These are phyloP conservation scores for Escallonia herrerae DNA, from an alignment of 129 eudicot species.

Conservation along the genomic window DNA sequence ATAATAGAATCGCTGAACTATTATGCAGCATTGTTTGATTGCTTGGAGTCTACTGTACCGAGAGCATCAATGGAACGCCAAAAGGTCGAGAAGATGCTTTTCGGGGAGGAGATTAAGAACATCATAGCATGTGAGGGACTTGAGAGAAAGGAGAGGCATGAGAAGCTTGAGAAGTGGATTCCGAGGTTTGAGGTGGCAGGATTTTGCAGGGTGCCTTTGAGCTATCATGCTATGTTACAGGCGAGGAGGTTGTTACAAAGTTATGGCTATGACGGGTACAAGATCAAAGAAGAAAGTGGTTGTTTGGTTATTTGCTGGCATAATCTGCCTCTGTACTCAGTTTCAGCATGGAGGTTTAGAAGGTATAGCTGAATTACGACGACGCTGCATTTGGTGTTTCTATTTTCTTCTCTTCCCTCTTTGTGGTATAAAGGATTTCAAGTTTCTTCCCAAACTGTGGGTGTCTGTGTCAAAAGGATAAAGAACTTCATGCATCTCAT, in stretches of 20 bases:
- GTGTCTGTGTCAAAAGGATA: constrained; percentile 24
- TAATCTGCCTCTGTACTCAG: constrained; percentile 58
- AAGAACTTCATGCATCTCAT: constrained; percentile 18
- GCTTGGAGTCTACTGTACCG: constrained; percentile 57
- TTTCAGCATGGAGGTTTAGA: constrained; percentile 74
- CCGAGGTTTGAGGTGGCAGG: constrained; percentile 67
- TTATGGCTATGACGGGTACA: constrained; percentile 51
- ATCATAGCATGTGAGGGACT: constrained; percentile 76
- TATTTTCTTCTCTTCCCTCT: not conserved
- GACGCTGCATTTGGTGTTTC: not conserved
- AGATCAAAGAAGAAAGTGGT: constrained; percentile 58
- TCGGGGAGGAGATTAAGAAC: constrained; percentile 77
- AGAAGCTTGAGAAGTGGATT: constrained; percentile 78
- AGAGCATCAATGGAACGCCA: constrained; percentile 52
- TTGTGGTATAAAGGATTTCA: constrained; percentile 24
- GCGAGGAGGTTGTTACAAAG: constrained; percentile 60
- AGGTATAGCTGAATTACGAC: constrained; percentile 30
- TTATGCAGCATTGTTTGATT: constrained; percentile 72
- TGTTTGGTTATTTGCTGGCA: constrained; percentile 70
- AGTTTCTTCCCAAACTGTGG: constrained; percentile 5
- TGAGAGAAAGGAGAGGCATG: constrained; percentile 73
- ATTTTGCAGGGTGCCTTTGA: constrained; percentile 52
- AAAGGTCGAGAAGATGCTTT: constrained; percentile 67
- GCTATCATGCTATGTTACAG: constrained; percentile 43
- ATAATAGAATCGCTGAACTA: constrained; percentile 42